Percentiles rank a stretch among this genome's conserved stretches.
Conservation (phyloP, 371 early-diverging fungal genomes). For the Zychaea mexicana region DNA sequence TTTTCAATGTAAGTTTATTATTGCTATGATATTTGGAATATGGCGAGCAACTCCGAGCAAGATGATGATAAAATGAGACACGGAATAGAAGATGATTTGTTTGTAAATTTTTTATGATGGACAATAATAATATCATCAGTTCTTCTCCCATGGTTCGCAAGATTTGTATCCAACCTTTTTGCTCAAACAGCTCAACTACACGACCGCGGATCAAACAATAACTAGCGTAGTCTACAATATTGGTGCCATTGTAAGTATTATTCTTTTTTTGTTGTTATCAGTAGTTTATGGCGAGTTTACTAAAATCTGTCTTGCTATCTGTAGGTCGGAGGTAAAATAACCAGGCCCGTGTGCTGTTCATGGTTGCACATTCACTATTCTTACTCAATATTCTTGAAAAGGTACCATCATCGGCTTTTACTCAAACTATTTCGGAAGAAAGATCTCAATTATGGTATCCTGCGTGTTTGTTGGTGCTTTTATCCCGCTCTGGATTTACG, state of each 20-base stretch:
- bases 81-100: too few relatives aligned
- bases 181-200: constrained; percentile 56
- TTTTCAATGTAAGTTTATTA: constrained; percentile 39
- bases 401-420: constrained; percentile 52
- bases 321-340: neutral
- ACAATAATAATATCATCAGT: constrained; percentile 16
- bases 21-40: too few relatives aligned
- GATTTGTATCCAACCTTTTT: constrained; percentile 77
- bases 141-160: constrained; percentile 71
- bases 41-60: too few relatives aligned
- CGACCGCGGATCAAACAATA: constrained; percentile 52
- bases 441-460: constrained; percentile 49
- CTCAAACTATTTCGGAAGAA: constrained; percentile 69
- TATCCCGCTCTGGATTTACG: constrained; percentile 71
- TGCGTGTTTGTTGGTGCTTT: constrained; percentile 59
- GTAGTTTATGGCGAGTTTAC: too few relatives aligned
- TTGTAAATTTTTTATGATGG: neutral
- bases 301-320: neutral
- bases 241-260: constrained; percentile 58
- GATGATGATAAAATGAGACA: neutral
- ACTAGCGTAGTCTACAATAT: constrained; percentile 64
- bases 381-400: neutral
- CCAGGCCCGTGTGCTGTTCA: too few relatives aligned
- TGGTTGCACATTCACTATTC: too few relatives aligned
- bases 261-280: neutral